These are phyloP conservation scores for Hexamita inflata DNA, from an alignment of 208 protist species.

Conservation along the genomic window DNA sequence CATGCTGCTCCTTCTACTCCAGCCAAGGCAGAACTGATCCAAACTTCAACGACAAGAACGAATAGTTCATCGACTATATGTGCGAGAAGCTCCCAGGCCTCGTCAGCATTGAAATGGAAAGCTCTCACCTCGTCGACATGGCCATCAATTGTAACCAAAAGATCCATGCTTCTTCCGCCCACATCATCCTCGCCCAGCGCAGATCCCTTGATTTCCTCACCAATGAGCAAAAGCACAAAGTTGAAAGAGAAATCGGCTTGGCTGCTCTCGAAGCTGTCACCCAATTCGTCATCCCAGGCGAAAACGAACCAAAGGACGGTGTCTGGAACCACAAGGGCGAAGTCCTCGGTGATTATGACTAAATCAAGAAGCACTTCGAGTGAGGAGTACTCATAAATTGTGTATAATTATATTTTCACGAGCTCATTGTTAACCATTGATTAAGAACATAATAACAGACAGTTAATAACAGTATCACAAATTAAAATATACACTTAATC, in stretches of 20 bases:
- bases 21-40: conserved; percentile 38
- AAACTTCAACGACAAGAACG: conserved; percentile 49
- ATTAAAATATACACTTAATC: no score
- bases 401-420: no score
- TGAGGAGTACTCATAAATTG: no score
- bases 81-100: conserved; percentile 29
- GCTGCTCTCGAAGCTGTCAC: conserved; percentile 31
- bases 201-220: conserved; percentile 34
- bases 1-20: conserved; percentile 49
- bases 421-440: no score
- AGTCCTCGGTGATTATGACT: not conserved
- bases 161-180: conserved; percentile 18
- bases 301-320: not conserved
- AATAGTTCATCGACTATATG: conserved; percentile 37
- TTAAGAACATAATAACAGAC: no score
- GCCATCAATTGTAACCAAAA: not conserved
- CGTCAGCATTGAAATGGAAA: conserved; percentile 50
- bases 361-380: not conserved
- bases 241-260: conserved; percentile 19
- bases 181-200: conserved; percentile 45
- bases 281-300: conserved; percentile 27
- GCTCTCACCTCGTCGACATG: conserved; percentile 45
- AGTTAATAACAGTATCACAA: no score
- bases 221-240: conserved; percentile 25
- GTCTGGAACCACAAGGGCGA: conserved; percentile 17